A percentile compares a stretch with the other conserved stretches of the same genome.
Conservation (phyloP, 129 eudicot species). For the Saposhnikovia divaricata region DNA sequence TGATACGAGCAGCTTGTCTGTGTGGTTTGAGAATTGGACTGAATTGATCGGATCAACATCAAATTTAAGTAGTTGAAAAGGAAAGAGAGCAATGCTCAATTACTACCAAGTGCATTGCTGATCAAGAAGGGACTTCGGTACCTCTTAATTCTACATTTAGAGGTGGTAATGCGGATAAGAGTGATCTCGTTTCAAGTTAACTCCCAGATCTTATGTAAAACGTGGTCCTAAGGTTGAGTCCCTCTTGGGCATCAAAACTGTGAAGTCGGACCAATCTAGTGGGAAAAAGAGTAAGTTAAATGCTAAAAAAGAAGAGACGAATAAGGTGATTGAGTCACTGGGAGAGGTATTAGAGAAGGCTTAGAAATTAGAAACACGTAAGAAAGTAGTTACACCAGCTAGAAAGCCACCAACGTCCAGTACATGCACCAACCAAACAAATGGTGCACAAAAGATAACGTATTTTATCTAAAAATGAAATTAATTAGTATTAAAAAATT, state of each 20-base stretch:
- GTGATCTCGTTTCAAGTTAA: constrained; percentile 51
- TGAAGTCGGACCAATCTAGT: constrained; percentile 23
- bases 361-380: constrained; percentile 57
- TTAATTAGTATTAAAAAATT: too few relatives aligned
- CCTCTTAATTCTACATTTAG: constrained; percentile 47
- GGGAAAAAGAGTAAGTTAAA: constrained; percentile 22
- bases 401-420: constrained; percentile 20
- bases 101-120: constrained; percentile 76
- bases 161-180: constrained; percentile 31
- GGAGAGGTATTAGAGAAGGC: constrained; percentile 79
- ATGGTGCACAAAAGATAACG: too few relatives aligned
- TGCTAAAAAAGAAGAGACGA: constrained; percentile 45
- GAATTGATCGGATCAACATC: constrained; percentile 97
- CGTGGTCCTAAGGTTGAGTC: constrained; percentile 43
- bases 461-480: too few relatives aligned
- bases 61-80: constrained; percentile 84
- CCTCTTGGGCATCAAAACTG: constrained; percentile 23
- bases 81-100: constrained; percentile 87
- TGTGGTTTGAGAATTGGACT: constrained; percentile 95
- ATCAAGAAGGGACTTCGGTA: constrained; percentile 52
- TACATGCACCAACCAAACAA: constrained; percentile 18
- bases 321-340: constrained; percentile 69
- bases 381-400: constrained; percentile 23
- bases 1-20: constrained; percentile 57
- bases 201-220: constrained; percentile 58